Evolutionary conservation across 2,329 filamentous ascomycete species (phyloP).

Genomic region (Verticillium nonalfalfae): DNA sequence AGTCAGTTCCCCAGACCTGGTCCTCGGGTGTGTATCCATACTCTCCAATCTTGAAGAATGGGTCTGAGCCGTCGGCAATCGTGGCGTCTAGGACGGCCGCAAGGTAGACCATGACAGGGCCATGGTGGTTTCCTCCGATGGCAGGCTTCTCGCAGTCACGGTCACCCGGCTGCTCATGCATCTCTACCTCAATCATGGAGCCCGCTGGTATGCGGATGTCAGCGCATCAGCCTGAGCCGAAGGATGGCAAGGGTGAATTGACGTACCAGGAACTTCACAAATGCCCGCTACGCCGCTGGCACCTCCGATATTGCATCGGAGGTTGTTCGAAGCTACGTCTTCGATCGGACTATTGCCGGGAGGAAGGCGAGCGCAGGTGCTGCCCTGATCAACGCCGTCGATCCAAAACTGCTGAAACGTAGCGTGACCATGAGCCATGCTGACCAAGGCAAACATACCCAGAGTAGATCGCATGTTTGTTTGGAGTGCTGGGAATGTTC

Average conservation of each 20-base stretch:
- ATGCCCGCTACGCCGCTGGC: conserved; percentile 26
- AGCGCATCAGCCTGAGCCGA: neutral
- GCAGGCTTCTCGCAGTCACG: conserved; percentile 38
- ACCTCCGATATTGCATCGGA: conserved; percentile 33
- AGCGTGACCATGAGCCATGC: conserved; percentile 30
- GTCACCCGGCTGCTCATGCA: conserved; percentile 37
- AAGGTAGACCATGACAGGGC: conserved; percentile 42
- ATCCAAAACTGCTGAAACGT: conserved; percentile 45
- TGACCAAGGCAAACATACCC: conserved; percentile 8
- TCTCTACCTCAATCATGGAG: conserved; percentile 34
- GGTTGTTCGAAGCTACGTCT: conserved; percentile 28
- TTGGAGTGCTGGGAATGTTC: neutral
- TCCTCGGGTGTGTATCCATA: conserved; percentile 22
- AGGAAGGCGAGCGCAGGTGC: conserved; percentile 11
- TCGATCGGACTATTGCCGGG: conserved; percentile 33
- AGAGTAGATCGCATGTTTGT: conserved; percentile 10
- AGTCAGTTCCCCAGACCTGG: conserved; percentile 6
- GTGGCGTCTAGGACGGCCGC: conserved; percentile 39
- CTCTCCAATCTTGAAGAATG: conserved; percentile 48
- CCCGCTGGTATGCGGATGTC: conserved; percentile 20
- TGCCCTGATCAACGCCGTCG: conserved; percentile 20
- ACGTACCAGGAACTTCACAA: conserved; percentile 1
- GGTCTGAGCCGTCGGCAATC: conserved; percentile 31
- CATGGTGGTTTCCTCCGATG: conserved; percentile 46
- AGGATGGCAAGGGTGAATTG: neutral